Conservation (phyloP, 2,329 filamentous ascomycete genomes). For the Xylariaceae sp. region DNA sequence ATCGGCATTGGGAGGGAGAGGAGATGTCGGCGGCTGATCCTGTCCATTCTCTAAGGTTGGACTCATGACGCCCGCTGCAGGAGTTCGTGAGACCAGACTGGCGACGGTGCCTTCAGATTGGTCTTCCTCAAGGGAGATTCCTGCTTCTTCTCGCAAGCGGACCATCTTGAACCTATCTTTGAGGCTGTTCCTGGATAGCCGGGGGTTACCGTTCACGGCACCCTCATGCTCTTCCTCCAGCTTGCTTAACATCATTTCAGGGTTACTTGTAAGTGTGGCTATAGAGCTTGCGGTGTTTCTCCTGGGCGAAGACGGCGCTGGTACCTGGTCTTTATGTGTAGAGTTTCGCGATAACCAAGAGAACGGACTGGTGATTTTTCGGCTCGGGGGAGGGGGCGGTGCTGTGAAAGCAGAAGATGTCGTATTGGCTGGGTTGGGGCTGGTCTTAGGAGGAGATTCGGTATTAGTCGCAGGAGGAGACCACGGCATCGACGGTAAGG, state of each 20-base stretch:
- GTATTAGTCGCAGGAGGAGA: conserved; percentile 47
- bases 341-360: conserved; percentile 74
- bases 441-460: conserved; percentile 43
- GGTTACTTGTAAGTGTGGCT: conserved; percentile 73
- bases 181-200: conserved; percentile 57
- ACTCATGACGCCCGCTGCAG: conserved; percentile 17
- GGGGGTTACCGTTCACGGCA: conserved; percentile 39
- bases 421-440: conserved; percentile 29
- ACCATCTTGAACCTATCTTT: conserved; percentile 77
- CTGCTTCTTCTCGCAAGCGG: conserved; percentile 68
- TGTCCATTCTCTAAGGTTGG: conserved; percentile 22
- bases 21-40: conserved; percentile 34
- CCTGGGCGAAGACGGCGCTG: conserved; percentile 54
- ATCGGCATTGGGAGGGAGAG: conserved; percentile 62
- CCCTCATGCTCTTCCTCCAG: conserved; percentile 66
- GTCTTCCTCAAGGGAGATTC: conserved; percentile 48
- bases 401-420: conserved; percentile 32
- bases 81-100: conserved; percentile 8
- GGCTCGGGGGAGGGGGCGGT: conserved; percentile 36
- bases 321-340: conserved; percentile 46
- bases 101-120: conserved; percentile 36
- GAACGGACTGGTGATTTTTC: conserved; percentile 86
- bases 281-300: conserved; percentile 79
- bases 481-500: conserved; percentile 70
- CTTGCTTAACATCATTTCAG: conserved; percentile 72